These are phyloP conservation scores for Intubia oerlemansii DNA, from an alignment of 2,329 filamentous ascomycete species.

Conservation along the genomic window DNA sequence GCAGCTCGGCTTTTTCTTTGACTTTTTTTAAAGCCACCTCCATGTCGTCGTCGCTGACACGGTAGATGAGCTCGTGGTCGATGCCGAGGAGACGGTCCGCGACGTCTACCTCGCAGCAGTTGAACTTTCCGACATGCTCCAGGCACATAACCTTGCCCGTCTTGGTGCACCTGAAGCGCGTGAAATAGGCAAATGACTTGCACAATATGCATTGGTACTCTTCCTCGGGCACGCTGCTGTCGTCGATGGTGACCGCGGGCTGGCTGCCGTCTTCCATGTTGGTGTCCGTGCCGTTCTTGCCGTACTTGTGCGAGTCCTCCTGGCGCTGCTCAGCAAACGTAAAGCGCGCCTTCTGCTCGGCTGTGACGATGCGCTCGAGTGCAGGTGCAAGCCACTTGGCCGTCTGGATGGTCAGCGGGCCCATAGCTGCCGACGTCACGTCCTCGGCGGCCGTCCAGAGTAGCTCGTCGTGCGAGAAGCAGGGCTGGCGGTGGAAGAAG, in stretches of 20 bases:
- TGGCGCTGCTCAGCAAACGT: too few species aligned
- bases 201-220: constrained; percentile 84
- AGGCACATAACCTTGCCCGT: constrained; percentile 69
- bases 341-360: neutral
- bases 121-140: constrained; percentile 54
- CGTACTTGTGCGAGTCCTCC: too few species aligned
- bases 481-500: constrained; percentile 74
- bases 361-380: constrained; percentile 43
- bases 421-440: constrained; percentile 29
- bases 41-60: constrained; percentile 54
- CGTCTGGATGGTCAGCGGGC: constrained; percentile 52
- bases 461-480: constrained; percentile 92
- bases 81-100: constrained; percentile 45
- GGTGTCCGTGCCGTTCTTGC: too few species aligned
- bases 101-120: constrained; percentile 56
- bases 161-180: constrained; percentile 67
- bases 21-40: constrained; percentile 49
- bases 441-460: constrained; percentile 74
- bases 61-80: constrained; percentile 56
- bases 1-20: constrained; percentile 64
- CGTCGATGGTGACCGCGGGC: constrained; percentile 34
- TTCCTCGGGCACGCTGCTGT: constrained; percentile 66
- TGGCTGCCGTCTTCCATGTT: constrained; percentile 27
- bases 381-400: constrained; percentile 91
- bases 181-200: constrained; percentile 81